Evolutionary conservation across 2,329 filamentous ascomycete genomes (phyloP), one percentile per base, ranked within the genome.

Genomic region (Aspergillus fructus): DNA sequence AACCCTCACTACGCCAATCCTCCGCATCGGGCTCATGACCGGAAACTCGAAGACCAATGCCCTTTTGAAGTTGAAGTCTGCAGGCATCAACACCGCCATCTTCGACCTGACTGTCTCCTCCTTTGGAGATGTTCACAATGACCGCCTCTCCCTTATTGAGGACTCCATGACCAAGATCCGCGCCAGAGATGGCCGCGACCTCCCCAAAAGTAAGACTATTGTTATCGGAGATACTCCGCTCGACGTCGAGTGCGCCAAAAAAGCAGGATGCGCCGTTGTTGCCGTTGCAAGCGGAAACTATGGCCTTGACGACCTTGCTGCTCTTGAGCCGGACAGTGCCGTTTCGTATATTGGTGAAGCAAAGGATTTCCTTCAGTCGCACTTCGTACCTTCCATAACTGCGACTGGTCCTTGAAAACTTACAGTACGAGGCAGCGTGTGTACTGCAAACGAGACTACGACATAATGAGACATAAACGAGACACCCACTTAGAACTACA

Each of bases 221-320:
- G 40, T 61, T n/a, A 53, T 61, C 4, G 59, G 59, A 11, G 59
- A 61, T 33, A 61, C 59, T 1, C 59, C 59, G 0, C 40, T 61
- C 12, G 59, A 61, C 17, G 54, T 61, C 12, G 59, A 61, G 33
- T 59, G 59, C 33, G 59, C 59, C 15, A 61, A 59, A 43, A 39
- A 57, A 19, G 56, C 59, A 17, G 59, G 59, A 6, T 61, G 59
- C 33, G 55, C 50, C 23, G 59, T 61, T 17, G 56, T 61, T 30
- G 56, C 59, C 11, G 59, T 61, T 27, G 59, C 59, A 5, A 61
- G 56, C 17, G 59, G 59, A 8, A 61, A 57, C 41, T 61, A 61
- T 39, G 42, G 51, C 17, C 33, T 59, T 42, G 56, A 61, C 23
- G 59, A 61, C 40, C 51, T 61, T 21, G 49, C 50, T 2, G 21